phyloP scores from a whole-genome alignment of 441 rosid genomes.

The Flueggea neowawraea region DNA sequence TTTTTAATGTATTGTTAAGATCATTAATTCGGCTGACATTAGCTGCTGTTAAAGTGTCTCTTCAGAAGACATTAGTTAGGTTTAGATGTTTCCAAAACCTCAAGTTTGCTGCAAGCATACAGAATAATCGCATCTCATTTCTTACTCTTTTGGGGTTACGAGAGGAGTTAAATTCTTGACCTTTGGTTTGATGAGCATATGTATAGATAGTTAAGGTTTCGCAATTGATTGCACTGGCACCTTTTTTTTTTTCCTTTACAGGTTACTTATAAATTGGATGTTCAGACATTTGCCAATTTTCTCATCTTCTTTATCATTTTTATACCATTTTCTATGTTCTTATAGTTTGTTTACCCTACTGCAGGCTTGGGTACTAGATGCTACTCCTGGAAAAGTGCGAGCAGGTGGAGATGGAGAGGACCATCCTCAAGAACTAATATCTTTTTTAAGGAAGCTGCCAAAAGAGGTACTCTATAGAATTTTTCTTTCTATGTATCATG shows the following conservation, averaged over 20 bases:
- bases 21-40: neutral
- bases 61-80: constrained; percentile 2
- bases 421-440: constrained; percentile 84
- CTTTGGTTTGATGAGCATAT: too few species aligned
- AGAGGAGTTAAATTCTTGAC: too few species aligned
- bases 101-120: neutral
- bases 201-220: too few species aligned
- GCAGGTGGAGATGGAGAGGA: constrained; percentile 90
- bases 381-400: constrained; percentile 94
- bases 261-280: too few species aligned
- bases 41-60: constrained; percentile 3
- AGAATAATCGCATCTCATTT: too few species aligned
- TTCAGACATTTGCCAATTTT: neutral
- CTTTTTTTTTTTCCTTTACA: too few species aligned
- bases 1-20: neutral
- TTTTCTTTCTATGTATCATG: too few species aligned
- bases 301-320: constrained; percentile 2
- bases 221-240: too few species aligned
- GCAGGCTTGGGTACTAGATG: constrained; percentile 96
- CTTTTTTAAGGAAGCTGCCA: constrained; percentile 65
- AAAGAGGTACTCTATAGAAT: constrained; percentile 45
- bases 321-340: neutral
- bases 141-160: too few species aligned
- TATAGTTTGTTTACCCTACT: constrained; percentile 1
- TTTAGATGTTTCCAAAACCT: constrained; percentile 4